phyloP scores from a whole-genome alignment of 2,329 filamentous ascomycete genomes.

The Penicillium griseofulvum region DNA sequence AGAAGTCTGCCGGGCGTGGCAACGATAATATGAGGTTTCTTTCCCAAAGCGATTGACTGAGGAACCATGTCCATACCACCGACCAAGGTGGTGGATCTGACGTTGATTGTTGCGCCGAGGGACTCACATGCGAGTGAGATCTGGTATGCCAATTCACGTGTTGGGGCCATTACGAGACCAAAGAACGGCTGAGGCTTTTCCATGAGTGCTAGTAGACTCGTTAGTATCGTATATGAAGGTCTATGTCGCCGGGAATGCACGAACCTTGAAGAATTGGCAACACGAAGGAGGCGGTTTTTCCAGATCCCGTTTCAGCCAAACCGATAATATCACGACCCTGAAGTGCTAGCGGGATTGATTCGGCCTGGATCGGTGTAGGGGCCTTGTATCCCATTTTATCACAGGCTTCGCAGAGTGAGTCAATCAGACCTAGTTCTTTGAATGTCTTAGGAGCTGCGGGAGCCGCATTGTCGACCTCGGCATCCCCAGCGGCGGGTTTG shows the following conservation, averaged over 20 bases:
- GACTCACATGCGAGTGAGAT: constrained; percentile 86
- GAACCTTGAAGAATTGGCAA: constrained; percentile 69
- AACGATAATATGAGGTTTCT: constrained; percentile 91
- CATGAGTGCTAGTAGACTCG: constrained; percentile 60
- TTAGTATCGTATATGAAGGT: neutral
- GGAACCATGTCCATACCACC: constrained; percentile 95
- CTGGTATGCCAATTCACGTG: constrained; percentile 87
- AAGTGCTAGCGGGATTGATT: constrained; percentile 79
- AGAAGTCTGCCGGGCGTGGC: constrained; percentile 86
- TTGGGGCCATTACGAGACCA: constrained; percentile 87
- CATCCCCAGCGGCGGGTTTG: constrained; percentile 7
- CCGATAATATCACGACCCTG: constrained; percentile 85
- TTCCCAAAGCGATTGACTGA: constrained; percentile 86
- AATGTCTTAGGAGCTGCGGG: constrained; percentile 44
- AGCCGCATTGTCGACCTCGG: constrained; percentile 6
- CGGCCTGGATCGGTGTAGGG: constrained; percentile 83
- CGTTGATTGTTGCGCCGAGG: constrained; percentile 80
- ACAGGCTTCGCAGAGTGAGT: constrained; percentile 86
- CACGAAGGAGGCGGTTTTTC: constrained; percentile 94
- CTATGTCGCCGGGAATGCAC: neutral
- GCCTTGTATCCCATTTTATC: constrained; percentile 74
- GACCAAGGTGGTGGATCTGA: constrained; percentile 80
- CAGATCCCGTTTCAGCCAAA: constrained; percentile 89
- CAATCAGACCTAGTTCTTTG: constrained; percentile 68
- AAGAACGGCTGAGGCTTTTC: constrained; percentile 83